Conservation (phyloP, 139 green algal genomes). For the Spirogloea muscicola region DNA sequence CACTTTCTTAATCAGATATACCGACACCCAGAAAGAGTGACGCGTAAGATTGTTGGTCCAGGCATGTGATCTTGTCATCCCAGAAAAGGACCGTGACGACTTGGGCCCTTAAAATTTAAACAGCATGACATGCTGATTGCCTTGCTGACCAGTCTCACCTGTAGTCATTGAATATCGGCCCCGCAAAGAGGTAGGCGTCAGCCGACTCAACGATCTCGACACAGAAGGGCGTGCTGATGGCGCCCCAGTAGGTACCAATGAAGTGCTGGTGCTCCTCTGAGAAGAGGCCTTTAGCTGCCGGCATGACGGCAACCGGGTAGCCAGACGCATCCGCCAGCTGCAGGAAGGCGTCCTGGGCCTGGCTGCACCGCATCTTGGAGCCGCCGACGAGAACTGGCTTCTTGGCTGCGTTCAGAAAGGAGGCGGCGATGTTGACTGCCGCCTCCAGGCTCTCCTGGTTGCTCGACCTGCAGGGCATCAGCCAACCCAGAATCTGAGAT, state of each 20-base stretch:
- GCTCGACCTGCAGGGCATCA: slow-evolving; percentile 33
- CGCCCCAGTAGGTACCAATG: slow-evolving; percentile 73
- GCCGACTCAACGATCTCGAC: slow-evolving; percentile 67
- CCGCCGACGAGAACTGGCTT: slow-evolving; percentile 30
- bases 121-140: too few species aligned
- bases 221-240: slow-evolving; percentile 7
- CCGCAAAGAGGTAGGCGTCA: slow-evolving; percentile 44
- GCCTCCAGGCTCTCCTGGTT: slow-evolving; percentile 56
- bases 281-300: slow-evolving; percentile 73
- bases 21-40: too few species aligned
- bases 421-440: slow-evolving; percentile 59
- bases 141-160: too few species aligned
- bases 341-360: not conserved
- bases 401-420: slow-evolving; percentile 53
- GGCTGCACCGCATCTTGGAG: not conserved
- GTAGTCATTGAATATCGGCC: slow-evolving; percentile 71
- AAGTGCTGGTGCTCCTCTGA: slow-evolving; percentile 62
- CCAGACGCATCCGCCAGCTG: slow-evolving; percentile 8
- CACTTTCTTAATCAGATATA: too few species aligned
- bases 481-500: not conserved
- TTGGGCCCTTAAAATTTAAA: too few species aligned
- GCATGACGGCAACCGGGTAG: slow-evolving; percentile 62
- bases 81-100: too few species aligned
- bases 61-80: too few species aligned
- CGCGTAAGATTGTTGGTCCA: too few species aligned